phyloP scores from a whole-genome alignment of 31 red algal species.

The Odonthalia washingtoniensis region DNA sequence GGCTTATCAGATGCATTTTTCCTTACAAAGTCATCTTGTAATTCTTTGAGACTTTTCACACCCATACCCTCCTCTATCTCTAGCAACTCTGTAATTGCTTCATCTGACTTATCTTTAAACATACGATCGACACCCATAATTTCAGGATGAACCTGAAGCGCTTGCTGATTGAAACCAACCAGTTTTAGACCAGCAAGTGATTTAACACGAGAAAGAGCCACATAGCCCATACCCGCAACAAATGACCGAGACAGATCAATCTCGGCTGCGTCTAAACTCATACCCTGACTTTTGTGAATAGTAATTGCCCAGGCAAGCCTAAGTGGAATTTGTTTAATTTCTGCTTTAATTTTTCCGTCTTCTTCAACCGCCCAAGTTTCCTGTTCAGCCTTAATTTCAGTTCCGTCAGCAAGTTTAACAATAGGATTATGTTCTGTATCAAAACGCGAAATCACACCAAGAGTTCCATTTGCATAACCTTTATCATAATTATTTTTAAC shows the following conservation, averaged over 20 bases:
- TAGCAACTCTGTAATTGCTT: background rate
- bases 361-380: background rate
- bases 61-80: too few species aligned
- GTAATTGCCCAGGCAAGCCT: conserved; percentile 57
- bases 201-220: conserved; percentile 9
- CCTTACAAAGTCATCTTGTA: too few species aligned
- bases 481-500: conserved; percentile 36
- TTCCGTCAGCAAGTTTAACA: background rate
- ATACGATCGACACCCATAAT: conserved; percentile 4
- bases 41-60: too few species aligned
- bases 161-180: background rate
- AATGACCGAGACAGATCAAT: conserved; percentile 38
- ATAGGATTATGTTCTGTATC: background rate
- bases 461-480: conserved; percentile 21
- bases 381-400: background rate
- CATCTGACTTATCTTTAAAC: conserved; percentile 10
- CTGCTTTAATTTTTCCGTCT: conserved; percentile 18
- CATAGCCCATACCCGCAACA: conserved; percentile 17
- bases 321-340: conserved; percentile 34
- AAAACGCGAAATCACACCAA: background rate
- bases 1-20: too few species aligned
- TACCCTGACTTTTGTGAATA: conserved; percentile 49
- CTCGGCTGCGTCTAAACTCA: conserved; percentile 25
- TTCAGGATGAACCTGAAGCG: conserved; percentile 15
- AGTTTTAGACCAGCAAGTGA: conserved; percentile 13